phyloP scores from a whole-genome alignment of 179 eudicot genomes.

The Carnegiea gigantea region DNA sequence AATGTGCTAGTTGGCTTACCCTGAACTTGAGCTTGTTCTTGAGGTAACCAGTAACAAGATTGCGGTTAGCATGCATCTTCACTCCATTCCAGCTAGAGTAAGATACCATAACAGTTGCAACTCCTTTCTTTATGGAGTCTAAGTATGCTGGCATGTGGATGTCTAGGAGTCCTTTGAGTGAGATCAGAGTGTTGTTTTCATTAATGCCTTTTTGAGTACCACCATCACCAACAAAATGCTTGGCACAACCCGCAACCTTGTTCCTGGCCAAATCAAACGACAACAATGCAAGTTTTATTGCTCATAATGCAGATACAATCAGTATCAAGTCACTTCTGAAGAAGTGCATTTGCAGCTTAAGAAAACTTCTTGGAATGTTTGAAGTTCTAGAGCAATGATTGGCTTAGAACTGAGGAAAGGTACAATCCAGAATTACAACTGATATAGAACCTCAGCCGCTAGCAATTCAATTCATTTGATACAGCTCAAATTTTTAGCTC shows the following conservation, averaged over 20 bases:
- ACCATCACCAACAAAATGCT: constrained; percentile 58
- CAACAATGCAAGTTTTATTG: neutral
- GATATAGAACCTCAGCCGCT: neutral
- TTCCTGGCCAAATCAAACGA: constrained; percentile 26
- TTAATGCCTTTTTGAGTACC: constrained; percentile 47
- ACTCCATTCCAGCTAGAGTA: constrained; percentile 54
- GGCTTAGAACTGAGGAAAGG: neutral
- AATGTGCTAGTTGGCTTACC: constrained; percentile 17
- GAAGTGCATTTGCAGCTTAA: neutral
- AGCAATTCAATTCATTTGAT: neutral
- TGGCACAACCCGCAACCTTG: constrained; percentile 50
- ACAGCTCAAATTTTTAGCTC: neutral
- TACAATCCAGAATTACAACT: neutral
- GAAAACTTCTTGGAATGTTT: neutral
- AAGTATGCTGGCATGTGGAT: constrained; percentile 58
- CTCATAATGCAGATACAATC: neutral
- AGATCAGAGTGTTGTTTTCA: constrained; percentile 46
- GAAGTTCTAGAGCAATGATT: too few species aligned
- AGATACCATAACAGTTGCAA: constrained; percentile 51
- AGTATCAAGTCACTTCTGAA: neutral
- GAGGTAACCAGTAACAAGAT: constrained; percentile 46
- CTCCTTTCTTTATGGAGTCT: constrained; percentile 41
- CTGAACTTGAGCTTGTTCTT: constrained; percentile 46
- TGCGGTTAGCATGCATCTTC: constrained; percentile 52
- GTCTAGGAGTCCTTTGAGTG: constrained; percentile 27